Conservation (phyloP, 352 stramenopile genomes). For the Globisporangium camurandrum region DNA sequence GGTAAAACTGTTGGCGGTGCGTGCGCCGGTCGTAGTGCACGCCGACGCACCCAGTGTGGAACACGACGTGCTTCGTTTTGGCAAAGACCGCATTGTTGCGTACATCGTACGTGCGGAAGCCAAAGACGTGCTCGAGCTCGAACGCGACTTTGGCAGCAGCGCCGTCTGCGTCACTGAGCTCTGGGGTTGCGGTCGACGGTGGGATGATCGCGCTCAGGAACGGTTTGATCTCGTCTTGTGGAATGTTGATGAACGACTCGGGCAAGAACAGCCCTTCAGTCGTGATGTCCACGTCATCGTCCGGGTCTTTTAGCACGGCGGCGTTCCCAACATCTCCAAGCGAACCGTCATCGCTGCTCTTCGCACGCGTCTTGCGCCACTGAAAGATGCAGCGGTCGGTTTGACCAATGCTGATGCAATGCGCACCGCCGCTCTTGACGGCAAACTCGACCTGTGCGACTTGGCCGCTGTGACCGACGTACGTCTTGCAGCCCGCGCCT, state of each 20-base stretch:
- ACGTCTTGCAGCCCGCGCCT: conserved; percentile 49
- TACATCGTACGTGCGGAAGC: conserved; percentile 44
- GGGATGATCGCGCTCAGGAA: conserved; percentile 59
- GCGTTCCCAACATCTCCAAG: conserved; percentile 9
- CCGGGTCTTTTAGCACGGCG: conserved; percentile 34
- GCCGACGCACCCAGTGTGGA: conserved; percentile 45
- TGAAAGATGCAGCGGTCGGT: conserved; percentile 61
- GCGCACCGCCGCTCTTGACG: conserved; percentile 18
- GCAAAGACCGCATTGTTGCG: conserved; percentile 54
- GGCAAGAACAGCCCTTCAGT: conserved; percentile 46
- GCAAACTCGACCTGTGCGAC: conserved; percentile 44
- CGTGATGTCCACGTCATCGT: conserved; percentile 45
- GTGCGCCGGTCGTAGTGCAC: conserved; percentile 68
- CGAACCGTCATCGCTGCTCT: neutral
- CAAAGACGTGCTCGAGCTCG: conserved; percentile 65
- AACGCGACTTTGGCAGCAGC: conserved; percentile 26
- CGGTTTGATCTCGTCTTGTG: conserved; percentile 45
- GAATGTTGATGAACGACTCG: conserved; percentile 49
- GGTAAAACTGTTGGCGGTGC: conserved; percentile 66
- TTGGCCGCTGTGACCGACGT: conserved; percentile 43
- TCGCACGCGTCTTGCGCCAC: conserved; percentile 42
- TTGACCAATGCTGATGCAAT: conserved; percentile 53
- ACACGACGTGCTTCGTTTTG: conserved; percentile 62
- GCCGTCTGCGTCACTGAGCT: conserved; percentile 33
- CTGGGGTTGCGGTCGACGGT: conserved; percentile 23